Evolutionary conservation across 768 basidiomycete genomes (phyloP).

Genomic region (Pisolithus marmoratus): DNA sequence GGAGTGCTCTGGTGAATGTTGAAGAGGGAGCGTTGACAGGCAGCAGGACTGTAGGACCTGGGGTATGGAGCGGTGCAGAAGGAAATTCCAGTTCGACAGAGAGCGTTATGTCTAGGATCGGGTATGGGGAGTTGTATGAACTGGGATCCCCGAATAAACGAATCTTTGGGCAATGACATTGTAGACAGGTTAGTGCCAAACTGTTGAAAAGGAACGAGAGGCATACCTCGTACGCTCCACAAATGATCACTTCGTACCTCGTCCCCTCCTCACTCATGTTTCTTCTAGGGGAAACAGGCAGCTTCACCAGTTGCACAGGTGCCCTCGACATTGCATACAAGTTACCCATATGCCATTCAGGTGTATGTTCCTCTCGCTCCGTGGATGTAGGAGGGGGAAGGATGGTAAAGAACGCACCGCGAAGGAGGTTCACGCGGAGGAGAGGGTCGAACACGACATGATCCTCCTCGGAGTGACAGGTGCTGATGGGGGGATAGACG

Average conservation of each 20-base stretch:
- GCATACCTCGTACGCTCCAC: slow-evolving; percentile 77
- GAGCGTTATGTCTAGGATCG: slow-evolving; percentile 35
- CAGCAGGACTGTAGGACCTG: slow-evolving; percentile 35
- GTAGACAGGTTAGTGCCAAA: background rate
- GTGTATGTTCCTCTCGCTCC: slow-evolving; percentile 18
- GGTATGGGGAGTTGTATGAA: slow-evolving; percentile 34
- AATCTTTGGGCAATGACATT: slow-evolving; percentile 41
- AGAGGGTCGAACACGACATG: slow-evolving; percentile 29
- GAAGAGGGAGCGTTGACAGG: slow-evolving; percentile 19
- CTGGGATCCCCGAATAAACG: slow-evolving; percentile 77
- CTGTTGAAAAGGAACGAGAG: background rate
- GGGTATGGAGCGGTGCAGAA: slow-evolving; percentile 29
- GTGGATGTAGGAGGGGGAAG: slow-evolving; percentile 39
- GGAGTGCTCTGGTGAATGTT: slow-evolving; percentile 46
- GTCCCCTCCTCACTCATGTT: slow-evolving; percentile 35
- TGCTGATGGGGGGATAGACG: slow-evolving; percentile 37
- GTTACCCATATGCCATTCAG: slow-evolving; percentile 78
- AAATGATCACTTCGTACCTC: slow-evolving; percentile 64
- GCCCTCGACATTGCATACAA: slow-evolving; percentile 66
- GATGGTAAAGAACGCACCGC: slow-evolving; percentile 74
- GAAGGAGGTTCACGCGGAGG: slow-evolving; percentile 55
- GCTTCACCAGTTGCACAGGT: slow-evolving; percentile 41
- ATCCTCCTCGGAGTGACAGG: background rate
- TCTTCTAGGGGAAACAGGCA: slow-evolving; percentile 39
- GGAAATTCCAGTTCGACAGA: background rate